A percentile compares a stretch with the other conserved stretches of the same genome.
phyloP scores from a whole-genome alignment of 148 eudicot species.

The Silene latifolia region DNA sequence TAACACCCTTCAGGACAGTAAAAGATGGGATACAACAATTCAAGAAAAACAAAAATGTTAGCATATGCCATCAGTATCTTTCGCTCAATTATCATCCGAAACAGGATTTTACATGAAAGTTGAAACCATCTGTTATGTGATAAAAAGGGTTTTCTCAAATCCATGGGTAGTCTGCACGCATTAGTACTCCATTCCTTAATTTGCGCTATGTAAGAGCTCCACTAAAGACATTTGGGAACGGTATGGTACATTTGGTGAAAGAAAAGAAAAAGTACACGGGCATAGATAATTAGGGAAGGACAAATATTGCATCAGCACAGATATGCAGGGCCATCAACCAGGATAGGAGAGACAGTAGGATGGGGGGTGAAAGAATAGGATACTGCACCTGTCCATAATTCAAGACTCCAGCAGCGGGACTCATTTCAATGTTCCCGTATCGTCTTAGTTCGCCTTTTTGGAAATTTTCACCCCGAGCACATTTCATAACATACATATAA shows the following conservation, averaged over 20 bases:
- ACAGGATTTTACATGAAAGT: neutral
- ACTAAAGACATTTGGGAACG: neutral
- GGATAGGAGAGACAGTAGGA: neutral
- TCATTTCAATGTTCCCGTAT: slow-evolving; percentile 89
- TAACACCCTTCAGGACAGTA: neutral
- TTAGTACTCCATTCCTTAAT: neutral
- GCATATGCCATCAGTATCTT: neutral
- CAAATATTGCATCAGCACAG: no score
- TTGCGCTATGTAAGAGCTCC: neutral
- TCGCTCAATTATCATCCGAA: neutral
- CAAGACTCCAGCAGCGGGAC: slow-evolving; percentile 91
- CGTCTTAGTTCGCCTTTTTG: slow-evolving; percentile 65
- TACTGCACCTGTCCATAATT: slow-evolving; percentile 88
- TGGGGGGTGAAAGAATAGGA: neutral
- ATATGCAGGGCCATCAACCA: neutral
- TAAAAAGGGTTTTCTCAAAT: neutral
- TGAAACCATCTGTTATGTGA: neutral
- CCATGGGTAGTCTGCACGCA: neutral
- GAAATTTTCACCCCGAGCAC: slow-evolving; percentile 64
- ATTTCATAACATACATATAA: slow-evolving; percentile 82
- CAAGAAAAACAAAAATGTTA: neutral
- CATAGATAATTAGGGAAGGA: no score
- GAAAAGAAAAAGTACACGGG: neutral
- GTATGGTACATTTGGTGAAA: neutral
- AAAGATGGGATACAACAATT: neutral